These are phyloP conservation scores for Globisporangium middletonii DNA, from an alignment of 352 stramenopile genomes.

Conservation along the genomic window DNA sequence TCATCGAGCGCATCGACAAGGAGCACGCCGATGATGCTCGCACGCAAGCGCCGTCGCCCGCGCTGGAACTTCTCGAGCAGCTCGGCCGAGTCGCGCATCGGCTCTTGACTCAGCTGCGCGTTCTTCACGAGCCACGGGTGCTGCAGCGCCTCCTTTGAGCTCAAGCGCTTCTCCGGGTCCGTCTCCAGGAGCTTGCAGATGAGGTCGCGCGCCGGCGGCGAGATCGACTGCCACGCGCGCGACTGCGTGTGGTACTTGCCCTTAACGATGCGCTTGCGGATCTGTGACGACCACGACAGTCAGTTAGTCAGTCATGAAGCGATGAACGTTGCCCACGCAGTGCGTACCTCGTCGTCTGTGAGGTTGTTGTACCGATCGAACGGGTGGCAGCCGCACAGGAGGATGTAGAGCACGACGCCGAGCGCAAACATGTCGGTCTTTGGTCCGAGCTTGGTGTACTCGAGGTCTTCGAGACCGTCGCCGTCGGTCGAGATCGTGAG, in stretches of 20 bases:
- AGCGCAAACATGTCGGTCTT: slow-evolving; percentile 83
- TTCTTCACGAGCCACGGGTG: slow-evolving; percentile 69
- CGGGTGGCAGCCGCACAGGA: slow-evolving; percentile 77
- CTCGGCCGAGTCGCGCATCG: slow-evolving; percentile 64
- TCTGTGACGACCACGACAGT: slow-evolving; percentile 19
- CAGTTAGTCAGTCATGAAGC: neutral
- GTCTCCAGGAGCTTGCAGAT: slow-evolving; percentile 68
- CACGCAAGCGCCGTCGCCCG: slow-evolving; percentile 62
- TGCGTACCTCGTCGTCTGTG: slow-evolving; percentile 66
- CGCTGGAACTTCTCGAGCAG: slow-evolving; percentile 77
- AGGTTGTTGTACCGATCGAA: slow-evolving; percentile 86
- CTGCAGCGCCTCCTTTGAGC: slow-evolving; percentile 49
- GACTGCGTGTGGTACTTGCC: slow-evolving; percentile 71
- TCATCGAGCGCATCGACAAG: slow-evolving; percentile 52
- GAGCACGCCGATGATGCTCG: slow-evolving; percentile 75
- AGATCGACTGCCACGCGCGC: slow-evolving; percentile 70
- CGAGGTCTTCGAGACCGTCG: slow-evolving; percentile 18
- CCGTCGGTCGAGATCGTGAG: slow-evolving; percentile 8
- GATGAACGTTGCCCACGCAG: neutral
- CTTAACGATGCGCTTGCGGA: slow-evolving; percentile 72
- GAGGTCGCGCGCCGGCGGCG: slow-evolving; percentile 50
- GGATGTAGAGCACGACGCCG: slow-evolving; percentile 78
- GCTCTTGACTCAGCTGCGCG: slow-evolving; percentile 42
- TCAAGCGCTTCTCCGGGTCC: slow-evolving; percentile 60
- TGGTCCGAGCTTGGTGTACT: slow-evolving; percentile 50